Conservation (phyloP, 257 asterid species). For the Fraxinus anomala region DNA sequence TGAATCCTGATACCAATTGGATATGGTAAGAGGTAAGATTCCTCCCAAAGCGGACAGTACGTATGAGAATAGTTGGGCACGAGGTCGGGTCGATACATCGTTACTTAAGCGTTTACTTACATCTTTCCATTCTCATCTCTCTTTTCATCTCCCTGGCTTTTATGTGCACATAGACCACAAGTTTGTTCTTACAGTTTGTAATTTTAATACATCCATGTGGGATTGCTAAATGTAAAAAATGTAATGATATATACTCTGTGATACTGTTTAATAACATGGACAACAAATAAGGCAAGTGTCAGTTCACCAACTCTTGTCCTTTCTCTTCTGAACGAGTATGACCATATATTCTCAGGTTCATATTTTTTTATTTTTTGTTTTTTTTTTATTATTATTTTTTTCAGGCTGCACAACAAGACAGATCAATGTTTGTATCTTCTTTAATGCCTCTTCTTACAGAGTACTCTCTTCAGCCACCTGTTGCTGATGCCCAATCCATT, state of each 20-base stretch:
- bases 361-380: slow-evolving; percentile 16
- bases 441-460: slow-evolving; percentile 95
- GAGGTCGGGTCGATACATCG: not conserved
- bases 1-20: no score
- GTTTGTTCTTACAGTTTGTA: not conserved
- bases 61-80: no score
- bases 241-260: not conserved
- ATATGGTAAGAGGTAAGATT: no score
- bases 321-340: slow-evolving; percentile 20
- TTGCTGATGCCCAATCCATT: slow-evolving; percentile 92
- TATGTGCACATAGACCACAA: not conserved
- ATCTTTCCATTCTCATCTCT: not conserved
- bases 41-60: no score
- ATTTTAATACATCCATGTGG: not conserved
- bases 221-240: not conserved
- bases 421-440: slow-evolving; percentile 72
- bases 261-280: not conserved
- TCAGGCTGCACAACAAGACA: slow-evolving; percentile 96
- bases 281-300: not conserved
- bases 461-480: slow-evolving; percentile 87
- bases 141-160: not conserved
- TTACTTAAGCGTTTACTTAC: not conserved
- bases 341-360: slow-evolving; percentile 34
- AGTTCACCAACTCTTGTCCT: not conserved
- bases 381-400: slow-evolving; percentile 26